Percentiles rank a stretch among this genome's conserved stretches.
These are phyloP conservation scores for Helotiales sp. DNA, from an alignment of 2,329 filamentous ascomycete genomes.

Conservation along the genomic window DNA sequence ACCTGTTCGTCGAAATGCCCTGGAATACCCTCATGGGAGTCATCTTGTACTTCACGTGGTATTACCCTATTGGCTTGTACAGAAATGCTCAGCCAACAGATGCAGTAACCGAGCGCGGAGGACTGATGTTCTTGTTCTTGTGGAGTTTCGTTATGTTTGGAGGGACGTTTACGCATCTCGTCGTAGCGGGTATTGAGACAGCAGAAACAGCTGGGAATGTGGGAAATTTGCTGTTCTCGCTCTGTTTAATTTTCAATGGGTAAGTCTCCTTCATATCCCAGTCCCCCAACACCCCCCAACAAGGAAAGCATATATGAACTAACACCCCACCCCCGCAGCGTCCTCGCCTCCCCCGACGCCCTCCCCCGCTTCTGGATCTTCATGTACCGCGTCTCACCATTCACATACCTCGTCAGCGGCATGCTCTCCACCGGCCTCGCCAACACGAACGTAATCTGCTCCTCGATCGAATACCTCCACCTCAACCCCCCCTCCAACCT, in stretches of 20 bases:
- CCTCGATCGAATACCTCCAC: conserved; percentile 69
- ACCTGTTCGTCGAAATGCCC: conserved; percentile 82
- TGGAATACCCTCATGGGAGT: conserved; percentile 77
- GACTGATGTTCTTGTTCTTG: conserved; percentile 78
- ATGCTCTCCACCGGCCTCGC: conserved; percentile 74
- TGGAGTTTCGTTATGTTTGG: conserved; percentile 79
- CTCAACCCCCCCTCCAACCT: conserved; percentile 64
- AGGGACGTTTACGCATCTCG: conserved; percentile 78
- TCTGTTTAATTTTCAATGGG: conserved; percentile 75
- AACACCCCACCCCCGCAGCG: conserved; percentile 48
- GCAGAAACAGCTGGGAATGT: conserved; percentile 79
- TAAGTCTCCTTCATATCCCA: conserved; percentile 17
- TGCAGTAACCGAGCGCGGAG: conserved; percentile 70
- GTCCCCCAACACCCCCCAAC: neutral
- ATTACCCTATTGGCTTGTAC: conserved; percentile 79
- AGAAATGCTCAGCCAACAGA: conserved; percentile 67
- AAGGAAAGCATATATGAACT: neutral
- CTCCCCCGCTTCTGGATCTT: conserved; percentile 83
- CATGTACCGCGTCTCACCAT: conserved; percentile 83
- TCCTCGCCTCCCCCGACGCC: conserved; percentile 65
- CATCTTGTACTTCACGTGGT: conserved; percentile 80
- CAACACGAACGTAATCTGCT: conserved; percentile 68
- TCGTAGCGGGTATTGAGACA: conserved; percentile 76
- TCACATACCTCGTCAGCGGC: conserved; percentile 79
- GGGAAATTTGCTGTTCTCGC: conserved; percentile 75